Conservation (phyloP, 371 early-diverging fungal genomes). For the Apophysomyces ossiformis region DNA sequence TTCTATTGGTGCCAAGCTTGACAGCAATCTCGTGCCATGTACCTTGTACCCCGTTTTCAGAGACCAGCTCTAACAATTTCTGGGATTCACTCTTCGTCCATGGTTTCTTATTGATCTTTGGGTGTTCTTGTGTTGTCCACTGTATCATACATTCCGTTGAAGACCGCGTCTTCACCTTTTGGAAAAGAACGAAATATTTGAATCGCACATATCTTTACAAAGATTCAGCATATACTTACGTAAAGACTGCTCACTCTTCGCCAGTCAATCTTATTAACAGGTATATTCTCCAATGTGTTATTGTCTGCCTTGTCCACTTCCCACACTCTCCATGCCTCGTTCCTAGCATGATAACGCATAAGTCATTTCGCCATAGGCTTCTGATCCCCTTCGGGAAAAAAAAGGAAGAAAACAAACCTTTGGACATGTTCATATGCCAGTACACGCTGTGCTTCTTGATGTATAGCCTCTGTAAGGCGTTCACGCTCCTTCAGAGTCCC, state of each 20-base stretch:
- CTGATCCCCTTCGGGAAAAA: too few species aligned
- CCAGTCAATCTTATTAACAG: constrained; percentile 73
- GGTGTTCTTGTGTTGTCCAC: constrained; percentile 87
- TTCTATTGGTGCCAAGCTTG: constrained; percentile 68
- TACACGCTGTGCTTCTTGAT: constrained; percentile 31
- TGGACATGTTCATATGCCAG: constrained; percentile 23
- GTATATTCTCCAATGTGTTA: constrained; percentile 54
- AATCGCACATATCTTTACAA: background rate
- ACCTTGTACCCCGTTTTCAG: constrained; percentile 41
- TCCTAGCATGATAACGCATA: constrained; percentile 15
- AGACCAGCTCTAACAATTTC: constrained; percentile 51
- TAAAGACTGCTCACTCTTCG: constrained; percentile 61
- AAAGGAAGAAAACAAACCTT: constrained; percentile 22
- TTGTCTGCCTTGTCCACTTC: constrained; percentile 54
- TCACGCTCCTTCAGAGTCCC: constrained; percentile 36
- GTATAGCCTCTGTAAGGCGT: constrained; percentile 30
- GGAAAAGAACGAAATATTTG: background rate
- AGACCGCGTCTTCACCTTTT: constrained; percentile 61
- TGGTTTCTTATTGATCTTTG: constrained; percentile 73
- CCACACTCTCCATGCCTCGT: constrained; percentile 38
- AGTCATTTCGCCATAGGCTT: too few species aligned
- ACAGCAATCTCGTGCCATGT: constrained; percentile 70
- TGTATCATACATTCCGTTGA: constrained; percentile 78
- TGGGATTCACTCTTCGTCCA: constrained; percentile 68
- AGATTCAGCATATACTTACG: constrained; percentile 39